Conservation (phyloP, 2,329 filamentous ascomycete species). For the Metarhizium sp. region DNA sequence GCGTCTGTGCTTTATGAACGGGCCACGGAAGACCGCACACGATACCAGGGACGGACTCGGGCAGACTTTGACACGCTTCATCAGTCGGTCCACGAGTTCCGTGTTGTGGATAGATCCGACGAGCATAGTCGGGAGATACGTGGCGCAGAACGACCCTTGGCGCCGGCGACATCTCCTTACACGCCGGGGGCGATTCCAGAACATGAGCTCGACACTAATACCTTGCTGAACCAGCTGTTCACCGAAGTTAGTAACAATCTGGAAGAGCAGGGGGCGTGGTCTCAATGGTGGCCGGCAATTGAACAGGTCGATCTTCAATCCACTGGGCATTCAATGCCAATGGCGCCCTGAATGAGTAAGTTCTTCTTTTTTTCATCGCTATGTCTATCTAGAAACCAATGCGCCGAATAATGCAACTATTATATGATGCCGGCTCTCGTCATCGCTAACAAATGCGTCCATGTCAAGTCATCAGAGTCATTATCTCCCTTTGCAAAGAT, state of each 20-base stretch:
- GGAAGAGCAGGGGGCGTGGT: slow-evolving; percentile 18
- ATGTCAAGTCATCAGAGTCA: background rate
- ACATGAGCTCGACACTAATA: slow-evolving; percentile 11
- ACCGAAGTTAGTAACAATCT: slow-evolving; percentile 17
- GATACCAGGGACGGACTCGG: slow-evolving; percentile 16
- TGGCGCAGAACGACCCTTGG: slow-evolving; percentile 11
- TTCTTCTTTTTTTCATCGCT: background rate
- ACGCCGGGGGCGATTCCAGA: background rate
- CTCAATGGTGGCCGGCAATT: slow-evolving; percentile 17
- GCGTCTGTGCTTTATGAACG: slow-evolving; percentile 17
- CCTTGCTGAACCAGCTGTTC: slow-evolving; percentile 14
- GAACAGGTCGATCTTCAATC: slow-evolving; percentile 12
- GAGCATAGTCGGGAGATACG: slow-evolving; percentile 20
- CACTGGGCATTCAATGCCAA: background rate
- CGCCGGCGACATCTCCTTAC: background rate
- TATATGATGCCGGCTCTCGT: background rate
- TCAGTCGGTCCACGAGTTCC: slow-evolving; percentile 21
- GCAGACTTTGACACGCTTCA: slow-evolving; percentile 20
- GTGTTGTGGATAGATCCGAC: slow-evolving; percentile 20
- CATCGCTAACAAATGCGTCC: background rate
- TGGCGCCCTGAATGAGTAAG: background rate
- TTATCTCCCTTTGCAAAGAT: background rate
- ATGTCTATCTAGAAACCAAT: background rate
- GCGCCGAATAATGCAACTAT: background rate
- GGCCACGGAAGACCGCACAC: slow-evolving; percentile 11